Evolutionary conservation across 2,329 filamentous ascomycete genomes (phyloP), one percentile per base, ranked within the genome.

Genomic region (Emergomyces pasteurianus): DNA sequence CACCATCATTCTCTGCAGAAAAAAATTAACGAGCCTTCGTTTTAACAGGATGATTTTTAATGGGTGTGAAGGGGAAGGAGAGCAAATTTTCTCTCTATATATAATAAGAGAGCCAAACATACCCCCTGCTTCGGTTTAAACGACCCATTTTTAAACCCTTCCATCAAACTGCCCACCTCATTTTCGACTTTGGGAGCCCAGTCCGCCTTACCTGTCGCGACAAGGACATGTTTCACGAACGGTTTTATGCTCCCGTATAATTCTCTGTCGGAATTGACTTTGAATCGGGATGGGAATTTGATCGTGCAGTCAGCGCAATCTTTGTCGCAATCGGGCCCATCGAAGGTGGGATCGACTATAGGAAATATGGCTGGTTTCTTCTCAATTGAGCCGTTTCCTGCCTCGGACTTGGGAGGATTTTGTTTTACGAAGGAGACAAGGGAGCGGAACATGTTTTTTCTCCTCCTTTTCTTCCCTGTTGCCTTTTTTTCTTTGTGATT

Each of bases 181-280:
- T 96, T 88, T 61, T 83, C 85, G 49, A 96, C 89, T 76, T 95
- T 88, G 62, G 89, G 78, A 69, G 92, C 87, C 94, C 94, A 99
- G 75, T 99, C 94, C 28, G 86, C 82, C 82, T 96, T 96, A 62
- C 91, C 90, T 16, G 94, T 99, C 31, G 90, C 94, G 18, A 97
- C 90, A 36, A 99, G 78, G 64, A 96, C 72, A 75, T 99, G 94
- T 28, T 90, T 92, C 69, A 84, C 86, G 88, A 90, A 97, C 43
- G 86, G 89, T 70, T 91, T 89, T 64, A 96, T 83, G 61, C 88
- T 81, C 0, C 92, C 92, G 71, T 95, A 97, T 55, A 97, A 77
- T 67, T 85, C 78, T 70, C 95, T 90, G 7, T 80, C 77, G 72
- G 87, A 82, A 61, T 97, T 88, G 59, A 96, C 84, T 3, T 79